Percentiles rank a stretch among this genome's conserved stretches.
These are phyloP conservation scores for Candida qinlingensis DNA, from an alignment of 805 yeast genomes.

Conservation along the genomic window DNA sequence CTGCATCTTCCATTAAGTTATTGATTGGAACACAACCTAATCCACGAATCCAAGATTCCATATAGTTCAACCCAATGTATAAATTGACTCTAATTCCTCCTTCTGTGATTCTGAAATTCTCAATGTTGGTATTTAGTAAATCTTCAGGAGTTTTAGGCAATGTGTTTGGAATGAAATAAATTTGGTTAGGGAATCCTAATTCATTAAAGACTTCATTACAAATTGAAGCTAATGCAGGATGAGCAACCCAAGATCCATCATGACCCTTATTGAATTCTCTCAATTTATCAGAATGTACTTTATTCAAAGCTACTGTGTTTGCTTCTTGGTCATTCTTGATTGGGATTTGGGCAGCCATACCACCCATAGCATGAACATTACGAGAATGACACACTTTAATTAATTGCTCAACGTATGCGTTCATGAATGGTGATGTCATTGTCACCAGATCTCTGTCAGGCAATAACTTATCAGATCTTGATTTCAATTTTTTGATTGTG, in stretches of 20 bases:
- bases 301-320: constrained; percentile 61
- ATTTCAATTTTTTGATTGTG: constrained; percentile 71
- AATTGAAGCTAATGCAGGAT: constrained; percentile 73
- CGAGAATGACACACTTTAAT: constrained; percentile 71
- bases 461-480: constrained; percentile 52
- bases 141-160: constrained; percentile 47
- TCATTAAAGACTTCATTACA: constrained; percentile 68
- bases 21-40: constrained; percentile 84
- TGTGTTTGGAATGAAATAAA: constrained; percentile 41
- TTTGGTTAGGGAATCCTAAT: constrained; percentile 82
- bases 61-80: constrained; percentile 71
- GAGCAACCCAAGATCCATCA: constrained; percentile 89
- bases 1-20: constrained; percentile 86
- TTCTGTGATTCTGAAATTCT: constrained; percentile 58
- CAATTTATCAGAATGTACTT: constrained; percentile 68
- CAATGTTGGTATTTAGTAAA: constrained; percentile 59
- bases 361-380: constrained; percentile 85
- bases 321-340: constrained; percentile 64
- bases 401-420: constrained; percentile 67
- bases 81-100: constrained; percentile 67
- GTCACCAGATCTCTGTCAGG: constrained; percentile 79
- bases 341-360: constrained; percentile 87
- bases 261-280: constrained; percentile 76
- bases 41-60: constrained; percentile 85
- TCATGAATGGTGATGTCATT: constrained; percentile 79